Evolutionary conservation across 2,329 filamentous ascomycete species (phyloP).

Genomic region (Diaporthe ilicicola): DNA sequence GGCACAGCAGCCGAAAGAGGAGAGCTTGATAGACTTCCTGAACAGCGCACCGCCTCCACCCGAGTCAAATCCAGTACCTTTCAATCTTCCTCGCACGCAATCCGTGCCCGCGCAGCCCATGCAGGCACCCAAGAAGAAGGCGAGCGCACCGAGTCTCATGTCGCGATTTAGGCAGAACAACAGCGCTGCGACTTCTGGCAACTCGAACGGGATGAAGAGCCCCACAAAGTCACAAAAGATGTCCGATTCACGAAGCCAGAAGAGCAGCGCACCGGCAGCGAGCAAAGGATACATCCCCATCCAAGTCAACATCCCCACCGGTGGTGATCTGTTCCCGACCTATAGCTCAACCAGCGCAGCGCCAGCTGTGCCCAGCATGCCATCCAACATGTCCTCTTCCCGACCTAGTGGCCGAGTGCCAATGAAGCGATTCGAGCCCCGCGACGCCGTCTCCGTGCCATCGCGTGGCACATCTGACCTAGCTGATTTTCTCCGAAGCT

Average conservation of each 20-base stretch:
- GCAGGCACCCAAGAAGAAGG: constrained; percentile 64
- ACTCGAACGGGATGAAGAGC: constrained; percentile 41
- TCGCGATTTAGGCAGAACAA: constrained; percentile 60
- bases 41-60: constrained; percentile 73
- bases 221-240: constrained; percentile 39
- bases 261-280: constrained; percentile 41
- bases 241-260: constrained; percentile 49
- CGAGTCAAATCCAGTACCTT: constrained; percentile 50
- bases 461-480: constrained; percentile 69
- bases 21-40: constrained; percentile 79
- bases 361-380: constrained; percentile 33
- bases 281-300: constrained; percentile 60
- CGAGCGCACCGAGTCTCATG: constrained; percentile 69
- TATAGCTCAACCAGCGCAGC: constrained; percentile 40
- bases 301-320: constrained; percentile 57
- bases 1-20: constrained; percentile 61
- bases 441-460: constrained; percentile 54
- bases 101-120: constrained; percentile 44
- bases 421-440: constrained; percentile 67
- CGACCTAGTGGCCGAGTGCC: constrained; percentile 49
- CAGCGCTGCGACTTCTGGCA: constrained; percentile 38
- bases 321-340: constrained; percentile 51
- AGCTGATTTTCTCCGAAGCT: constrained; percentile 76
- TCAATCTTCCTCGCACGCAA: constrained; percentile 44
- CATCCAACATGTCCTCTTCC: constrained; percentile 20